Percentiles rank a stretch among this genome's conserved stretches.
phyloP scores from a whole-genome alignment of 2,329 filamentous ascomycete species.

The Corynespora cassiicola region DNA sequence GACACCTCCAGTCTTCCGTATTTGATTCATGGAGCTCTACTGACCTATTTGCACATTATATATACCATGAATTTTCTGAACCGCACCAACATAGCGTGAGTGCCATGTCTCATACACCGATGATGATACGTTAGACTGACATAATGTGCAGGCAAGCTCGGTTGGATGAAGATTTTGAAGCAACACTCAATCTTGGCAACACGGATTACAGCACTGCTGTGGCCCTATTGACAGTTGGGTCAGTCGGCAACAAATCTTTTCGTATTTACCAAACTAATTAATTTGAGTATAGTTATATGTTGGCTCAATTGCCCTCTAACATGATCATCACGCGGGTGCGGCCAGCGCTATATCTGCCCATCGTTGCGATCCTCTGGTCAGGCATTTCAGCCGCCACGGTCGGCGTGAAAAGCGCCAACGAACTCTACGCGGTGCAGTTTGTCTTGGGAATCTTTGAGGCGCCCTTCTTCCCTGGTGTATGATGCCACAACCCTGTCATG shows the following conservation, averaged over 20 bases:
- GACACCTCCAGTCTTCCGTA: no score
- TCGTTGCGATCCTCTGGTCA: slow-evolving; percentile 13
- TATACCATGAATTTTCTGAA: slow-evolving; percentile 1
- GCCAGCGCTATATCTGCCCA: slow-evolving; percentile 14
- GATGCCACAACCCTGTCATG: no score
- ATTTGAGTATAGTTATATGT: background rate
- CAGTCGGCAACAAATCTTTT: background rate
- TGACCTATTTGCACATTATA: no score
- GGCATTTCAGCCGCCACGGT: slow-evolving; percentile 13
- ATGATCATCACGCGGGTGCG: slow-evolving; percentile 16
- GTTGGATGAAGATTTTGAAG: background rate
- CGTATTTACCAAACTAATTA: background rate
- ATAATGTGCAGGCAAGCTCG: slow-evolving; percentile 1
- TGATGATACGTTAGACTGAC: background rate
- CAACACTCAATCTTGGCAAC: slow-evolving; percentile 16
- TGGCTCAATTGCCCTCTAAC: slow-evolving; percentile 5
- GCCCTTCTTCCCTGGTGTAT: no score
- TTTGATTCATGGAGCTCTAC: no score
- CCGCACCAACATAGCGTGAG: slow-evolving; percentile 1
- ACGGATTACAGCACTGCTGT: slow-evolving; percentile 20
- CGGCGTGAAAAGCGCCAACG: background rate
- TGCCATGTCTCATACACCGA: background rate
- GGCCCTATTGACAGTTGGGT: slow-evolving; percentile 16
- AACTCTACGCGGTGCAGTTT: background rate
- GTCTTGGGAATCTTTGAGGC: background rate